These are phyloP conservation scores for Lodderomyces metapsilosis DNA, from an alignment of 1,139 yeast genomes.

Conservation along the genomic window DNA sequence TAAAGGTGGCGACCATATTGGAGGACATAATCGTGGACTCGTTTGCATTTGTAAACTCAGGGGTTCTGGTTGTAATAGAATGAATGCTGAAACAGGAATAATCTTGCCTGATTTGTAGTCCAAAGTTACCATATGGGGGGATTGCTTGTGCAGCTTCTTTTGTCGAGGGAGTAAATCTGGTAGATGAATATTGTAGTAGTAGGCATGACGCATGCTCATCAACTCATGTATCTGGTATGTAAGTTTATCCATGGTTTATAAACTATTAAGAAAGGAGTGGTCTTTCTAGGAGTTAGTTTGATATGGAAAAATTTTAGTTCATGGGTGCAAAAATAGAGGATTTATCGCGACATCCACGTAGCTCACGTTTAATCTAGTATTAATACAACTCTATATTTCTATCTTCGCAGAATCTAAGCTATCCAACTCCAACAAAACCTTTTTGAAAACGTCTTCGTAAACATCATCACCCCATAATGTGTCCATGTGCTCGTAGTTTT, in stretches of 20 bases:
- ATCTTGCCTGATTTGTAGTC: conserved; percentile 1
- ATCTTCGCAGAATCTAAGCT: too few species aligned
- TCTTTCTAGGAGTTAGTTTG: not conserved
- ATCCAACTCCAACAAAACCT: conserved; percentile 15
- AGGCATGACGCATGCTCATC: conserved; percentile 8
- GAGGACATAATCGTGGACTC: not conserved
- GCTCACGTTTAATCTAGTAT: too few species aligned
- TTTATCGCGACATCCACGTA: too few species aligned
- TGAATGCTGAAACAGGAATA: conserved; percentile 9
- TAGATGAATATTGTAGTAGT: conserved; percentile 6
- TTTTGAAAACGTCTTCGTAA: conserved; percentile 26
- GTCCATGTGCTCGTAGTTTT: conserved; percentile 37
- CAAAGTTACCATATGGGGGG: not conserved
- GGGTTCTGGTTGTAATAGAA: not conserved
- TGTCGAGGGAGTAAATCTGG: conserved; percentile 7
- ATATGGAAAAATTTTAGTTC: not conserved
- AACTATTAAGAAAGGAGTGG: too few species aligned
- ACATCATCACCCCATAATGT: conserved; percentile 34
- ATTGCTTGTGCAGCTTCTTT: not conserved
- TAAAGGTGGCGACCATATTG: not conserved
- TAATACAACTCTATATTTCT: too few species aligned
- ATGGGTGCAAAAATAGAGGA: conserved; percentile 2
- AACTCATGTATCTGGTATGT: conserved; percentile 8
- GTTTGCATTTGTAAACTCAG: not conserved
- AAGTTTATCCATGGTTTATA: conserved; percentile 4